Conservation (phyloP, 2,329 filamentous ascomycete species). For the Aspergillus jensenii region DNA sequence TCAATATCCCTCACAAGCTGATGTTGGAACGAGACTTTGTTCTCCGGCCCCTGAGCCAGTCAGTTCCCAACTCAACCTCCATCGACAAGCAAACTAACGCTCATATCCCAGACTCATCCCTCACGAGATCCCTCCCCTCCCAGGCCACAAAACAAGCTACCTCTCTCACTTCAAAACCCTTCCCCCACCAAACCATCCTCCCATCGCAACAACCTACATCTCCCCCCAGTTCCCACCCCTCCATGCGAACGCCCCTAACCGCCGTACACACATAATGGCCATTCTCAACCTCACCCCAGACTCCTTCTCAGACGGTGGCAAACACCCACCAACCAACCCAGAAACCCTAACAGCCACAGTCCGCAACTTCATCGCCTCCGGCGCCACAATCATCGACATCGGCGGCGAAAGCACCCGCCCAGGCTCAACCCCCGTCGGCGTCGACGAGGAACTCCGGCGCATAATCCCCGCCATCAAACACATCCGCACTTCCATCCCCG, state of each 20-base stretch:
- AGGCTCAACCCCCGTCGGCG: constrained; percentile 65
- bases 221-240: constrained; percentile 51
- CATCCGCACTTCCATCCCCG: constrained; percentile 64
- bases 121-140: constrained; percentile 35
- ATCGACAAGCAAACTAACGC: constrained; percentile 9
- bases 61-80: constrained; percentile 11
- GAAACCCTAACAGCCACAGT: constrained; percentile 59
- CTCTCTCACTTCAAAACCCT: constrained; percentile 35
- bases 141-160: constrained; percentile 32
- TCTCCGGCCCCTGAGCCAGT: constrained; percentile 71
- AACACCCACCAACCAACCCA: constrained; percentile 53
- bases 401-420: constrained; percentile 93
- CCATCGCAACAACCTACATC: constrained; percentile 41
- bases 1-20: constrained; percentile 80
- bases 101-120: constrained; percentile 39
- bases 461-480: constrained; percentile 76
- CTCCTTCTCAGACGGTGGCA: constrained; percentile 91
- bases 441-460: constrained; percentile 72
- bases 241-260: constrained; percentile 54
- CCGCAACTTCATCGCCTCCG: constrained; percentile 61
- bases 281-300: constrained; percentile 95
- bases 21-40: constrained; percentile 95
- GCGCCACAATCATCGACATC: constrained; percentile 84
- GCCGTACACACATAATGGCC: constrained; percentile 80
- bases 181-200: constrained; percentile 33